Base-by-base conservation (phyloP, 2,329 filamentous ascomycete species). In the Aspergillus tamarii region DNA sequence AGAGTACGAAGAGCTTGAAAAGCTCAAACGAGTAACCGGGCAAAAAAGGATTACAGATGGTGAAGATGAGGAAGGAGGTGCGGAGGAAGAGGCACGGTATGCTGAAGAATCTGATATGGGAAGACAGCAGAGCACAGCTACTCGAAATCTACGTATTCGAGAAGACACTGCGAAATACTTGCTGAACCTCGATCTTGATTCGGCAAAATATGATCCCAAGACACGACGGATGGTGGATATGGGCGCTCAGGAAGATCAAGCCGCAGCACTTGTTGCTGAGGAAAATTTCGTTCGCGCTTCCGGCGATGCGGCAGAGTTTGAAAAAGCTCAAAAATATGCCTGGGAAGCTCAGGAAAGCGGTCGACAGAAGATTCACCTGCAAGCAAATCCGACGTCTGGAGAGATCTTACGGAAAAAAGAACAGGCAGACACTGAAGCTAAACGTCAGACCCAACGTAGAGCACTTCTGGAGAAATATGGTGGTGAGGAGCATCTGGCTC, bases 121-220 rank as follows among this genome's bases (percentile, higher is more conserved):
- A 67, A 89, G 94, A 66, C 90, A 97, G 73, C 93, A 97, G 77
- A 91, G 91, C 70, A 97, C 93, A 26, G 91, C 93, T 8, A 97
- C 95, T 1, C 87, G 93, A 63, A 96, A 98, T 74, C 84, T 99
- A 62, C 88, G 95, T 67, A 88, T 99, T 76, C 88, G 95, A 77
- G 95, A 99, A 81, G 95, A 99, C 77, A 99, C 95, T 0, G 95
- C 95, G 26, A 98, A 97, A 74, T 99, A 99, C 76, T 84, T 99
- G 3, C 83, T 97, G 10, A 98, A 98, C 74, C 87, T 99, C 32
- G 95, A 99, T 74, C 85, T 97, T 3, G 95, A 99, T 73, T 97
- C 94, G 1, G 95, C 96, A 1, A 96, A 96, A 77, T 99, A 99
- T 80, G 94, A 99, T 74, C 95, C 95, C 0, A 99, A 99, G 77